Evolutionary conservation across 192 early-diverging fungal genomes (phyloP).

Genomic region (Coemansia sp.): DNA sequence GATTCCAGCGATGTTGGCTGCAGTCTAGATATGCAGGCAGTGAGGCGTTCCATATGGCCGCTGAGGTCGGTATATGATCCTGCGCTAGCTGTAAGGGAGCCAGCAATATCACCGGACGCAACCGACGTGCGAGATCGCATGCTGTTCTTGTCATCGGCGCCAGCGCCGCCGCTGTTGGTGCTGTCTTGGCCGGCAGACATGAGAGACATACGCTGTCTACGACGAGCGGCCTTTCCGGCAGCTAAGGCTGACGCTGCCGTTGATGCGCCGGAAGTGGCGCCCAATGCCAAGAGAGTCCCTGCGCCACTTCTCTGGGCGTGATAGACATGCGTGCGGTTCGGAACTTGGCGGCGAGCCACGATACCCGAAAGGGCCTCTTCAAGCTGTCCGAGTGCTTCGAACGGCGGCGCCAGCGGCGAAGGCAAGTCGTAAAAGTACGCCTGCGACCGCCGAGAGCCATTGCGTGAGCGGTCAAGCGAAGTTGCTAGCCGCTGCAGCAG

Average conservation of each 20-base stretch:
- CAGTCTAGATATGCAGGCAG: constrained; percentile 47
- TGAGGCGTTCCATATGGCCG: constrained; percentile 50
- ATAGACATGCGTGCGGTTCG: constrained; percentile 39
- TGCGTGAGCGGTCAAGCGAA: constrained; percentile 8
- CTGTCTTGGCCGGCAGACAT: constrained; percentile 35
- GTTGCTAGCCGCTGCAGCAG: constrained; percentile 36
- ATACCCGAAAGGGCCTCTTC: constrained; percentile 45
- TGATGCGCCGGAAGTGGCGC: constrained; percentile 37
- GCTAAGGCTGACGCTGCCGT: constrained; percentile 31
- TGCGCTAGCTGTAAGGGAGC: constrained; percentile 13
- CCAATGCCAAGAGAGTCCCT: constrained; percentile 11
- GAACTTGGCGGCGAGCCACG: constrained; percentile 43
- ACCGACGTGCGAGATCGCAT: constrained; percentile 38
- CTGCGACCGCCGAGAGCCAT: constrained; percentile 4
- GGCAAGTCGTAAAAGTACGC: constrained; percentile 18
- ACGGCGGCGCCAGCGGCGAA: constrained; percentile 38
- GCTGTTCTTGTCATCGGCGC: constrained; percentile 50
- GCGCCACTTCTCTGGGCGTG: constrained; percentile 15
- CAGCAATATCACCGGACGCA: constrained; percentile 30
- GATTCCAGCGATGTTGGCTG: constrained; percentile 21
- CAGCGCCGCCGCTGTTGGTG: constrained; percentile 2
- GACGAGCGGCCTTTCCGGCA: constrained; percentile 37
- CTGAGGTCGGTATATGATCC: constrained; percentile 48
- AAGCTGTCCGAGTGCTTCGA: constrained; percentile 33
- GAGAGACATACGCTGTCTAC: constrained; percentile 44